phyloP scores from a whole-genome alignment of 331 rosid species.

The Saraca asoca region DNA sequence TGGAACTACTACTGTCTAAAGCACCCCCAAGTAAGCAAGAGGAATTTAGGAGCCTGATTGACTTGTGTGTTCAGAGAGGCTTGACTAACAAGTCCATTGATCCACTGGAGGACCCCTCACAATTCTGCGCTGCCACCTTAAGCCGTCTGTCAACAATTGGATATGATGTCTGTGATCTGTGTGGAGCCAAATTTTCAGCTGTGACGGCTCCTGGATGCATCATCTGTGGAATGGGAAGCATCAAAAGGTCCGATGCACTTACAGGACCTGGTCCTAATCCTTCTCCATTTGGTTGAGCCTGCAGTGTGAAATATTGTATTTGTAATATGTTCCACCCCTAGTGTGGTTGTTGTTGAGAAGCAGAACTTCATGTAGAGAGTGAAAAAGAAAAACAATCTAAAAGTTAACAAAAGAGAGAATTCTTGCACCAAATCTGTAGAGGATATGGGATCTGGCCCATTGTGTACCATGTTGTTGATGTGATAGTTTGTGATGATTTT shows the following conservation, averaged over 20 bases:
- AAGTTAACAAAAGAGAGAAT: too few species aligned
- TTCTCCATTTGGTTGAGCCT: slow-evolving; percentile 88
- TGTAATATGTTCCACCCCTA: slow-evolving; percentile 1
- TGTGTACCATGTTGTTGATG: too few species aligned
- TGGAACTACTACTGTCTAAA: slow-evolving; percentile 83
- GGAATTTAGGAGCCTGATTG: slow-evolving; percentile 79
- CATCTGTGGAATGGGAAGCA: slow-evolving; percentile 96
- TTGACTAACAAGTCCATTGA: slow-evolving; percentile 87
- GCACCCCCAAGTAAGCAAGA: slow-evolving; percentile 94
- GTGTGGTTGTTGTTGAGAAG: slow-evolving; percentile 23
- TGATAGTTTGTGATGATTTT: too few species aligned
- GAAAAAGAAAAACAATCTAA: too few species aligned
- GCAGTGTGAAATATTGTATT: background rate
- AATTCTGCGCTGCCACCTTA: slow-evolving; percentile 92
- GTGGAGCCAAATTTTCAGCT: slow-evolving; percentile 96
- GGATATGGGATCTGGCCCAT: too few species aligned
- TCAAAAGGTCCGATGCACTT: slow-evolving; percentile 87
- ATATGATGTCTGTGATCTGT: slow-evolving; percentile 93
- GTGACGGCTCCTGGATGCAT: slow-evolving; percentile 86
- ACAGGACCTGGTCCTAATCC: slow-evolving; percentile 67
- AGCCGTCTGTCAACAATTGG: slow-evolving; percentile 96
- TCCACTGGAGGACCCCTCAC: slow-evolving; percentile 96
- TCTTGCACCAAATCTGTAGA: too few species aligned
- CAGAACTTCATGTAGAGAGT: background rate
- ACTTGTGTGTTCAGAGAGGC: slow-evolving; percentile 95